phyloP scores from a whole-genome alignment of 768 basidiomycete genomes.

The Trametes villosa region DNA sequence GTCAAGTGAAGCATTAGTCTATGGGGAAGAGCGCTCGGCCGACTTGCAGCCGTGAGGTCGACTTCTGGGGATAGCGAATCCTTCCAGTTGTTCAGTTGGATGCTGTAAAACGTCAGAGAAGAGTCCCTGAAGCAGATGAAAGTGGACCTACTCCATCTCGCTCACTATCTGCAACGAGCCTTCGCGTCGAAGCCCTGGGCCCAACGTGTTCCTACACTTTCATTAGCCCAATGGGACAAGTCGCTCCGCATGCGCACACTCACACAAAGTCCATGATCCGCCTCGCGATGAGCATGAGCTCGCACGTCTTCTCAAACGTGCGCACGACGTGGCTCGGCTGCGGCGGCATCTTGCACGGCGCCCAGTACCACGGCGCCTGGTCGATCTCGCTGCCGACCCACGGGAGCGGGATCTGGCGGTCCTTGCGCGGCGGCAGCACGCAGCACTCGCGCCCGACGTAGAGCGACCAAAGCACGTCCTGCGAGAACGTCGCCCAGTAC shows the following conservation, averaged over 20 bases:
- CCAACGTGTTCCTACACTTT: conserved; percentile 46
- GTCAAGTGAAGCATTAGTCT: conserved; percentile 58
- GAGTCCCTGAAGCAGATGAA: background rate
- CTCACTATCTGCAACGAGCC: conserved; percentile 53
- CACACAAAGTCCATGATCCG: conserved; percentile 61
- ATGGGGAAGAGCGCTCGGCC: conserved; percentile 54
- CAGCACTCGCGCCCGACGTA: conserved; percentile 68
- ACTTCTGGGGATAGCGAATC: conserved; percentile 46
- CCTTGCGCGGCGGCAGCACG: conserved; percentile 44
- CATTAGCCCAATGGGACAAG: background rate
- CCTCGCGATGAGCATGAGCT: conserved; percentile 52
- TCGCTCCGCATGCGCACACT: conserved; percentile 23
- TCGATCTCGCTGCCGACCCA: conserved; percentile 56
- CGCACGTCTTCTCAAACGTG: conserved; percentile 53
- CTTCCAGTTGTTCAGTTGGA: conserved; percentile 42
- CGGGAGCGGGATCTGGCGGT: conserved; percentile 48
- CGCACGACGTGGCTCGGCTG: conserved; percentile 36
- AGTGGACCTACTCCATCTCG: conserved; percentile 51
- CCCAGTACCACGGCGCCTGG: conserved; percentile 49
- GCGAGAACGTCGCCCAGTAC: conserved; percentile 61
- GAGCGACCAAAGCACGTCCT: conserved; percentile 68
- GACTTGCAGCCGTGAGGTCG: conserved; percentile 52
- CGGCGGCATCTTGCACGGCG: conserved; percentile 45
- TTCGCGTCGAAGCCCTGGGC: conserved; percentile 44
- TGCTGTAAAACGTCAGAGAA: conserved; percentile 18